Conservation (phyloP, 139 green algal species). For the Ostreobium quekettii region DNA sequence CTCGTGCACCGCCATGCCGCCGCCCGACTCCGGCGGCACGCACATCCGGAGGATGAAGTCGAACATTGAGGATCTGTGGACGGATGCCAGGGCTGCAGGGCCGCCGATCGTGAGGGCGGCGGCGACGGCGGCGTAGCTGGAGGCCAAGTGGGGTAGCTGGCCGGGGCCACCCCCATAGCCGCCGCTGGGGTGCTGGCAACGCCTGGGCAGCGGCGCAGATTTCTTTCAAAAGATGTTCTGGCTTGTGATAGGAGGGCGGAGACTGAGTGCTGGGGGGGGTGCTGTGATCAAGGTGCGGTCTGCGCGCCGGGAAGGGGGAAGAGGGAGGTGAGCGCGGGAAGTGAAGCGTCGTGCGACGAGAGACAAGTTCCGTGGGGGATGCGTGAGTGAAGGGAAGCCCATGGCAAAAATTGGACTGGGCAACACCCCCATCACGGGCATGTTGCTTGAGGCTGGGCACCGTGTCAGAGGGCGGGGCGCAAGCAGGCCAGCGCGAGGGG, state of each 20-base stretch:
- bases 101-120: constrained; percentile 74
- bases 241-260: neutral
- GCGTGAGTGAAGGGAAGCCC: too few species aligned
- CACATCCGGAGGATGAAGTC: constrained; percentile 71
- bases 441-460: too few species aligned
- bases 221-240: constrained; percentile 2
- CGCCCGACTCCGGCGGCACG: constrained; percentile 44
- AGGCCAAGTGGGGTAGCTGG: constrained; percentile 89
- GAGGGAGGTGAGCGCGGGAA: too few species aligned
- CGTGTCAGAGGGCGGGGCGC: too few species aligned
- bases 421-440: too few species aligned
- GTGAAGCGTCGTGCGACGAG: too few species aligned
- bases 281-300: too few species aligned
- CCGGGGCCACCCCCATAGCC: constrained; percentile 81
- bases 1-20: constrained; percentile 81
- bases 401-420: too few species aligned
- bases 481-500: too few species aligned
- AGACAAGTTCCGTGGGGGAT: too few species aligned
- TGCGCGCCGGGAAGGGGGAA: too few species aligned
- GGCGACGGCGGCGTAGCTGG: constrained; percentile 85
- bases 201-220: neutral
- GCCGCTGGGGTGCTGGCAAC: constrained; percentile 61
- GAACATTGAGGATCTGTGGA: constrained; percentile 40
- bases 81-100: constrained; percentile 40
- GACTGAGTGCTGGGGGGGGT: too few species aligned